Evolutionary conservation across 805 yeast species (phyloP).

Genomic region (Metschnikowia peoriensis): DNA sequence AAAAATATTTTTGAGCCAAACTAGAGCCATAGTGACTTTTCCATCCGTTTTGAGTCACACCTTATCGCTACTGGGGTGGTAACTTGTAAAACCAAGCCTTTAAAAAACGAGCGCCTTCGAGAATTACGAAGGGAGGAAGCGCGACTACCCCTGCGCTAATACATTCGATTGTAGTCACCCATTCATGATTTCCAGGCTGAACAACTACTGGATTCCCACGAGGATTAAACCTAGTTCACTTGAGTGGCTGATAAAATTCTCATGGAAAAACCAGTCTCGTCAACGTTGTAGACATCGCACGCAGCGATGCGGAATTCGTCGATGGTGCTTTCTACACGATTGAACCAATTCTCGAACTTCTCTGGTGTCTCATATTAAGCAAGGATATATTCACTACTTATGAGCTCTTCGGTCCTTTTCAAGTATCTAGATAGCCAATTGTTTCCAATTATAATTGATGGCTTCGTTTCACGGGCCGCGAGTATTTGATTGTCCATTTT

Average conservation of each 20-base stretch:
- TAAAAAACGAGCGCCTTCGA: background rate
- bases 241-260: background rate
- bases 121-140: background rate
- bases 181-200: background rate
- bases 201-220: background rate
- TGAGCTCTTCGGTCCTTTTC: background rate
- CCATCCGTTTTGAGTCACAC: background rate
- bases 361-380: background rate
- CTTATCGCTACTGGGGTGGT: background rate
- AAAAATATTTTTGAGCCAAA: background rate
- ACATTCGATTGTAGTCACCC: background rate
- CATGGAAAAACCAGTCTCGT: slow-evolving; percentile 1
- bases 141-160: background rate
- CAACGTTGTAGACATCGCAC: slow-evolving; percentile 1
- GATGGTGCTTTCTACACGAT: slow-evolving; percentile 1
- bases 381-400: background rate
- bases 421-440: background rate
- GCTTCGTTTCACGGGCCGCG: background rate
- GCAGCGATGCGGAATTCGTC: background rate
- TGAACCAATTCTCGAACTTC: background rate
- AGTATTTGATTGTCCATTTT: background rate
- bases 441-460: background rate
- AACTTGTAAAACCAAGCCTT: background rate
- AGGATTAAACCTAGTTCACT: background rate
- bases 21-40: background rate